Base-by-base conservation (phyloP, 176 grass and related monocot species). In the Miscanthus lutarioriparius region DNA sequence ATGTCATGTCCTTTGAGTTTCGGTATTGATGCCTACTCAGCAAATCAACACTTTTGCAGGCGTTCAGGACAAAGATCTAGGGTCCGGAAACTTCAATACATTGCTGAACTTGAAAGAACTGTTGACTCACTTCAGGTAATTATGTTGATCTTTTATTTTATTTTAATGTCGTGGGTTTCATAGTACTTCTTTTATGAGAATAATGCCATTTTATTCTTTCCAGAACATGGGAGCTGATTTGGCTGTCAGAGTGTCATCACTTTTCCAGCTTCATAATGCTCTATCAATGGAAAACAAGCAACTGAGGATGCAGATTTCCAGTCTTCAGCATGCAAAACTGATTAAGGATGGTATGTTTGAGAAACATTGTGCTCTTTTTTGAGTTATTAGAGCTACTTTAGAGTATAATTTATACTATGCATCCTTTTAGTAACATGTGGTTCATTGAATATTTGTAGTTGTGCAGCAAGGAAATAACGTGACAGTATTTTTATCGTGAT, bases 11-110 rank as follows among this genome's bases (percentile, higher is more conserved):
- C 38, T 40, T 81, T 30, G 6, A 43, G 13, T 75, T 69, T 89
- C 1, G 4, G 37, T 71, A 4, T 59, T 11, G 26, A 37, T 79
- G 11, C 83, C 8, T 25, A 85, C 43, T 79, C 38, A 79, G 38
- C 4, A 48, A 76, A 70, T 88, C 40, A 25, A 82, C 35, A 78
- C 82, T 86, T 66, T 35, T 83, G 80, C 85, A 99, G 97, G 88
- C 88, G 93, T 73, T 96, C 93, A 58, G 97, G 97, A 14, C 97
- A 99, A 82, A 92, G 97, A 92, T 99, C 97, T 82, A 94, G 93
- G 91, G 93, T 99, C 35, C 82, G 93, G 45, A 99, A 99, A 63
- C 97, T 96, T 88, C 93, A 99, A 73, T 96, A 99, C 84, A 99
- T 99, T 76, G 91, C 91, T 92, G 97, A 99, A 83, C 93, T 99